Conservation (phyloP, 2,329 filamentous ascomycete species). For the Fusarium tupiense region DNA sequence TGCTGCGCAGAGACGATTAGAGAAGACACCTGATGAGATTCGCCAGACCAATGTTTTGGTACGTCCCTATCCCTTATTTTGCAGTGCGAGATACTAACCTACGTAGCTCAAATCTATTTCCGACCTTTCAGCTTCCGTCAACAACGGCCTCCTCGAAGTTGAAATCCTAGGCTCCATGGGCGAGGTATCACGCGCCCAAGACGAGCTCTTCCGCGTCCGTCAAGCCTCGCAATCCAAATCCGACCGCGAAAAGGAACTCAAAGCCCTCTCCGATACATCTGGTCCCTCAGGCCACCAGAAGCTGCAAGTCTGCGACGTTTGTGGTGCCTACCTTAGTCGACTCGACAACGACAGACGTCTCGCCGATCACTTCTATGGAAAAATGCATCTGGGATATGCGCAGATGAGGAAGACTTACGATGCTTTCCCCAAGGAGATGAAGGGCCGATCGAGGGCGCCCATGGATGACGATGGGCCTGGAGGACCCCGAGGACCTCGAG, state of each 20-base stretch:
- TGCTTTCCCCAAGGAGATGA: conserved; percentile 85
- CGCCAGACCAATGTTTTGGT: conserved; percentile 89
- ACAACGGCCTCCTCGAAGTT: conserved; percentile 85
- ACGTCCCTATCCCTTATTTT: background rate
- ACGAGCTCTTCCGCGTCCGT: conserved; percentile 87
- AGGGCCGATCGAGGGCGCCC: conserved; percentile 71
- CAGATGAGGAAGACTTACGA: conserved; percentile 97
- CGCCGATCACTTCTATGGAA: conserved; percentile 98
- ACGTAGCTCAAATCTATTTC: conserved; percentile 79
- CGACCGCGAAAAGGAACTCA: conserved; percentile 87
- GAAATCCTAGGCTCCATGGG: conserved; percentile 84
- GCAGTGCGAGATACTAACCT: conserved; percentile 13
- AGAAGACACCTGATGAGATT: conserved; percentile 98
- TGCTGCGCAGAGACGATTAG: conserved; percentile 84
- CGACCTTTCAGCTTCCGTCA: conserved; percentile 81
- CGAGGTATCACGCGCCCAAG: conserved; percentile 82
- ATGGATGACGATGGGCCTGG: conserved; percentile 61
- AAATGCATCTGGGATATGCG: conserved; percentile 98
- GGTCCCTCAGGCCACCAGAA: conserved; percentile 97
- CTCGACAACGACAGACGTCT: conserved; percentile 94
- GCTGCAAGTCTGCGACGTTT: conserved; percentile 97
- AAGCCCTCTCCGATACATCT: conserved; percentile 88
- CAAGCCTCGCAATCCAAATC: conserved; percentile 83
- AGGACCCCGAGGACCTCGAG: conserved; percentile 61
- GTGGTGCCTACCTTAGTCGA: conserved; percentile 90